Evolutionary conservation across 2,329 filamentous ascomycete species (phyloP), one percentile per base, ranked within the genome.

Genomic region (Arthrobotrys iridis): DNA sequence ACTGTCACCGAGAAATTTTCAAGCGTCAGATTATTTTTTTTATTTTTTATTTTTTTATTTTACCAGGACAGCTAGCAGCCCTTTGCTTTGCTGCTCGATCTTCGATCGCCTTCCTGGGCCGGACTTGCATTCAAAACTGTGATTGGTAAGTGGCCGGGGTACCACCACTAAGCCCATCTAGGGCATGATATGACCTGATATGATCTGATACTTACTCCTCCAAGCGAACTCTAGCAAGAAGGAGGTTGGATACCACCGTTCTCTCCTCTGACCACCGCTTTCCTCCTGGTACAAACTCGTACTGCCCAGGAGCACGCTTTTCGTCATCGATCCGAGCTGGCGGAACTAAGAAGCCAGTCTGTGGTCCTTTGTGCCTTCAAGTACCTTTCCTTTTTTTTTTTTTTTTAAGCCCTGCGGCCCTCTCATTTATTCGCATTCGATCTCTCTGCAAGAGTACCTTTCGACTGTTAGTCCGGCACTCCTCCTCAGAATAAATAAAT

Each of bases 241-340:
- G 62, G 65, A 70, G 65, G 65, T 62, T 70, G 65, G 65, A 70
- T 70, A 58, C 55, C 64, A 68, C 55, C 63, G 63, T 67, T 37
- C 37, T 64, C 30, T 37, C 28, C 28, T 46, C 60, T 26, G 43
- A 37, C 45, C 43, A 41, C 30, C 35, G 22, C 50, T 55, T 48
- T 6, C 41, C 13, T 7, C 66, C 33, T 41, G 26, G 22, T 46
- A 20, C 22, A 50, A 28, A 65, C 30, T 43, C 28, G 22, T 48
- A 57, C 40, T 57, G 55, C 67, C 40, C 22, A 41, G 65, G n/a
- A 40, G 52, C 60, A 45, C 62, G 46, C 71, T 62, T 64, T 67
- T 68, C 71, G 71, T 75, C 71, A 75, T 75, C 71, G 71, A 64
- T 68, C 57, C 62, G 70, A 74, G 26, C 70, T 74, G 43, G 70